A percentile compares a stretch with the other conserved stretches of the same genome.
phyloP scores from a whole-genome alignment of 768 basidiomycete genomes.

The Leucocoprinus leucothites region DNA sequence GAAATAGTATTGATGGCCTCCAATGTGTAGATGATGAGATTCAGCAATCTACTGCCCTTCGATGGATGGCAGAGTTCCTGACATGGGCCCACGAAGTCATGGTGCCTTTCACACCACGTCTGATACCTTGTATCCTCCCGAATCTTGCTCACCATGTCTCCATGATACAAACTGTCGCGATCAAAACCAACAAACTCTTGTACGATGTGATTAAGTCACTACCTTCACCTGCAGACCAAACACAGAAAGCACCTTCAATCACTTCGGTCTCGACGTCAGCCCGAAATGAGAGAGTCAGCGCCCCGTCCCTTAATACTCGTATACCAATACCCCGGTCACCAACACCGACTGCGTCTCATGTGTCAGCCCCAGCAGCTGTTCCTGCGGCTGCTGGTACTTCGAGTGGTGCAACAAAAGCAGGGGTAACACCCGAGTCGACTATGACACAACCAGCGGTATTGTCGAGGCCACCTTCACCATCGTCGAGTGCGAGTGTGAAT shows the following conservation, averaged over 20 bases:
- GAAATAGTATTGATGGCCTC: background rate
- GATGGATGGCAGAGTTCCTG: conserved; percentile 91
- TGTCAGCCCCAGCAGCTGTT: conserved; percentile 27
- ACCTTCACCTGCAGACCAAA: conserved; percentile 64
- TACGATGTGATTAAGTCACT: conserved; percentile 82
- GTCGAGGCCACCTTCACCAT: conserved; percentile 61
- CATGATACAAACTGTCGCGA: conserved; percentile 85
- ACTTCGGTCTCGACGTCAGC: conserved; percentile 19
- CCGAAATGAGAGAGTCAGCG: conserved; percentile 21
- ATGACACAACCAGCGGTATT: conserved; percentile 30
- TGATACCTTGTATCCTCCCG: conserved; percentile 90
- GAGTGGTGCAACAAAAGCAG: background rate
- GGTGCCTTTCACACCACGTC: conserved; percentile 89
- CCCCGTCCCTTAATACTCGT: conserved; percentile 30
- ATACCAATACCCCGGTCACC: conserved; percentile 52
- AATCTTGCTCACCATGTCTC: conserved; percentile 90
- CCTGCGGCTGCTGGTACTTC: background rate
- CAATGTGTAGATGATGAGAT: conserved; percentile 80
- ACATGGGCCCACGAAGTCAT: conserved; percentile 87
- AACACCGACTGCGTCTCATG: conserved; percentile 42
- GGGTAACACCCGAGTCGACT: conserved; percentile 30
- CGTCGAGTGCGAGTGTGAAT: conserved; percentile 38
- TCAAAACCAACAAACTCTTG: conserved; percentile 82
- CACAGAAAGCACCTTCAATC: conserved; percentile 20
- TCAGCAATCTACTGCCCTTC: conserved; percentile 90